A percentile compares a stretch with the other conserved stretches of the same genome.
phyloP scores from a whole-genome alignment of 1,284 basidiomycete genomes.

The Sutorius eximius region DNA sequence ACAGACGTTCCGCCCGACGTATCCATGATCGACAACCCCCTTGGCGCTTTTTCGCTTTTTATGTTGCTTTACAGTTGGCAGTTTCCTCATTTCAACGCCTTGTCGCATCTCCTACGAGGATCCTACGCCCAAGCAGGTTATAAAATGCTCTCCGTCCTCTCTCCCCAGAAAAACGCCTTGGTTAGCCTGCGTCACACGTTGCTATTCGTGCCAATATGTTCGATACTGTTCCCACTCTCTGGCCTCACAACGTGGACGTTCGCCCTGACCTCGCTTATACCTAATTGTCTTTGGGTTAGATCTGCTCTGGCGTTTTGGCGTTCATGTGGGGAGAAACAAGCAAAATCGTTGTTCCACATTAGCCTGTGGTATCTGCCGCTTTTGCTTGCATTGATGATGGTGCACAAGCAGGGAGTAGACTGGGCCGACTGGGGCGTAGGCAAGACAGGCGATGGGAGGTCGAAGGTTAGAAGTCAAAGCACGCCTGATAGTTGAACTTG shows the following conservation, averaged over 20 bases:
- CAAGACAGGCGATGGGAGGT: conserved; percentile 15
- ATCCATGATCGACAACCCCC: conserved; percentile 66
- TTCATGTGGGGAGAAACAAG: conserved; percentile 74
- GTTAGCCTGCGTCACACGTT: conserved; percentile 86
- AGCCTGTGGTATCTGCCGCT: conserved; percentile 92
- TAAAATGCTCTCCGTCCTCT: conserved; percentile 86
- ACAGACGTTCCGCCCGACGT: conserved; percentile 42
- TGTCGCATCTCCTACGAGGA: conserved; percentile 85
- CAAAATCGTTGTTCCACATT: conserved; percentile 78
- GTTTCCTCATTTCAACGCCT: conserved; percentile 96
- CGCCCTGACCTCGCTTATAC: conserved; percentile 73
- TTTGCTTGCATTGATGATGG: conserved; percentile 91
- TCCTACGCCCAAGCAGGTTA: conserved; percentile 96
- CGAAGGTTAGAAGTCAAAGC: neutral
- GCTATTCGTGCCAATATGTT: conserved; percentile 79
- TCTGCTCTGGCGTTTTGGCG: conserved; percentile 80
- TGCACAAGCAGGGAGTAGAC: conserved; percentile 82
- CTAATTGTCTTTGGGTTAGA: conserved; percentile 73
- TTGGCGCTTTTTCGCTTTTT: conserved; percentile 76
- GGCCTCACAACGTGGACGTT: conserved; percentile 90
- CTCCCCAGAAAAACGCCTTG: conserved; percentile 80
- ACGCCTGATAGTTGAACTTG: neutral
- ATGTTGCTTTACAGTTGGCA: conserved; percentile 94
- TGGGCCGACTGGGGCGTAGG: conserved; percentile 56
- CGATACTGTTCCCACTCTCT: conserved; percentile 78